Base-by-base conservation (phyloP, 331 rosid species). In the Rosa hybrid region DNA sequence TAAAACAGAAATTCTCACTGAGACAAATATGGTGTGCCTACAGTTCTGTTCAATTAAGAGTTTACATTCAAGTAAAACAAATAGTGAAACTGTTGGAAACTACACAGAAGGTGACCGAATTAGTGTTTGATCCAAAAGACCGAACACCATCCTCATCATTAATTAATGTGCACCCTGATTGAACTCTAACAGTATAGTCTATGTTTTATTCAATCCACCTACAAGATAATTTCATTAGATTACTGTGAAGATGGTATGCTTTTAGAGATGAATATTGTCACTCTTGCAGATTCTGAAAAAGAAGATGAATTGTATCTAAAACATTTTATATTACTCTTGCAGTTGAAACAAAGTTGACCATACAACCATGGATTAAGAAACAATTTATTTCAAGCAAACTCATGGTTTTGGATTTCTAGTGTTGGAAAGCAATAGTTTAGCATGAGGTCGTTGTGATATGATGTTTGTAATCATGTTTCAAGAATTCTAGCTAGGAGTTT, bases 331-430 rank as follows among this genome's bases (percentile, higher is more conserved):
- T 48, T 71, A 75, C 18, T 74, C 54, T 59, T 46, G 71, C 64
- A 39, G 79, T 45, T 72, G 59, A 84, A 73, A 18, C 56, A 69
- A 17, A 68, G 57, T 62, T 45, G 71, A 64, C 73, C 71, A 42
- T 53, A 14, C 49, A 62, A 59, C 38, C 76, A 44, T 5, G 14
- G 17, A 3, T 59, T 42, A 11, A 59, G 25, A 20, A 75, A 42
- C 53, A 41, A n/a, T 48, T 71, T 25, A 14, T 23, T 41, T 18
- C 0, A 39, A 8, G 49, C n/a, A 76, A 44, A 60, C 12, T 60
- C 20, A 41, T 65, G 48, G 27, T 3, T 63, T 7, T 20, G 39
- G 39, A 48, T 34, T 77, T 48, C 62, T 77, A 20, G 51, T 77
- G 30, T 48, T 27, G 8, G 5, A 20, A 48, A 64, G 16, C 3